Evolutionary conservation across 352 stramenopile species (phyloP).

Genomic region (Albugo laibachii): DNA sequence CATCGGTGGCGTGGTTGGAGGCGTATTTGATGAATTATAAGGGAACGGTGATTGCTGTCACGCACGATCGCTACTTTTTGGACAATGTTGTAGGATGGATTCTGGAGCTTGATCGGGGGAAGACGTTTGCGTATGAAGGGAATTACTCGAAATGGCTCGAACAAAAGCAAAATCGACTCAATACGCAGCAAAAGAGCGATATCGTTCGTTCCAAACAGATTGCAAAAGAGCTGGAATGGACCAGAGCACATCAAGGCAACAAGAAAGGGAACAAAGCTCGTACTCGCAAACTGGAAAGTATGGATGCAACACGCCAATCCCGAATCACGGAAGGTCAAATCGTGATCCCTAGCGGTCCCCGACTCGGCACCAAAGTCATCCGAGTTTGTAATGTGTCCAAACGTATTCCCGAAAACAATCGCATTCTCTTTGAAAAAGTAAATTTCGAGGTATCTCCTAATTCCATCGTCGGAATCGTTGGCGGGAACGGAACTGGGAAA

Average conservation of each 20-base stretch:
- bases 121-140: slow-evolving; percentile 94
- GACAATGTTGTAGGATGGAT: slow-evolving; percentile 97
- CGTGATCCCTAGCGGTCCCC: slow-evolving; percentile 81
- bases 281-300: slow-evolving; percentile 81
- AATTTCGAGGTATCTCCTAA: slow-evolving; percentile 89
- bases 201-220: slow-evolving; percentile 84
- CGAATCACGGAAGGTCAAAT: slow-evolving; percentile 74
- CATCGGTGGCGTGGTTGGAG: slow-evolving; percentile 95
- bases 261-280: slow-evolving; percentile 86
- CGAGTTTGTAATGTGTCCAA: slow-evolving; percentile 56
- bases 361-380: slow-evolving; percentile 87
- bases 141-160: slow-evolving; percentile 97
- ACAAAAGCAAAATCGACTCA: slow-evolving; percentile 86
- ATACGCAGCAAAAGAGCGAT: slow-evolving; percentile 88
- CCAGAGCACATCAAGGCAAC: slow-evolving; percentile 60
- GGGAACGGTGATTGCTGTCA: slow-evolving; percentile 95
- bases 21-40: slow-evolving; percentile 91
- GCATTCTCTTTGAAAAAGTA: slow-evolving; percentile 85
- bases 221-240: slow-evolving; percentile 87
- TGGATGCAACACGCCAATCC: slow-evolving; percentile 29
- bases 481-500: slow-evolving; percentile 95
- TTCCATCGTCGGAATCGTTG: slow-evolving; percentile 94
- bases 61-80: slow-evolving; percentile 97
- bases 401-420: slow-evolving; percentile 35
- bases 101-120: slow-evolving; percentile 90